phyloP scores from a whole-genome alignment of 1,284 basidiomycete species.

The Phellinidium pouzarii region DNA sequence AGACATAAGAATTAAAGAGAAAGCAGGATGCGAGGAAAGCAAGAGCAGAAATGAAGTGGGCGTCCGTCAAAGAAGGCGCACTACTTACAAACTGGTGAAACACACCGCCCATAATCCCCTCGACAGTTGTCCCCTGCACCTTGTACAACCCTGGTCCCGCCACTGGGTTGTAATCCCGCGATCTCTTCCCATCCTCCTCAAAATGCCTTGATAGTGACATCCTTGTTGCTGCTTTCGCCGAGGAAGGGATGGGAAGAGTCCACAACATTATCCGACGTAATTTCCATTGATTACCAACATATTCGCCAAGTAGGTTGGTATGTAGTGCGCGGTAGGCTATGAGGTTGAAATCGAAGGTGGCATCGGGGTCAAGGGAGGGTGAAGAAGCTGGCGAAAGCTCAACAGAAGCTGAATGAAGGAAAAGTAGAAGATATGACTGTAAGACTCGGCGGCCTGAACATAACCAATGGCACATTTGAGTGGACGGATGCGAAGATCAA shows the following conservation, averaged over 20 bases:
- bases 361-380: slow-evolving; percentile 33
- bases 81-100: slow-evolving; percentile 64
- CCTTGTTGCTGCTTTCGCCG: slow-evolving; percentile 17
- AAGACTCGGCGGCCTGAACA: slow-evolving; percentile 63
- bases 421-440: slow-evolving; percentile 62
- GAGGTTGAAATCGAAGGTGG: slow-evolving; percentile 42
- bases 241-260: slow-evolving; percentile 44
- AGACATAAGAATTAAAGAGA: background rate
- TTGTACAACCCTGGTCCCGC: slow-evolving; percentile 62
- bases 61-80: background rate
- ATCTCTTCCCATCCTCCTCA: slow-evolving; percentile 13
- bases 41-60: background rate
- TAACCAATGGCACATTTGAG: background rate
- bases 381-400: slow-evolving; percentile 16
- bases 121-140: slow-evolving; percentile 67
- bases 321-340: slow-evolving; percentile 51
- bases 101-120: slow-evolving; percentile 69
- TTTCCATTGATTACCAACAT: slow-evolving; percentile 66
- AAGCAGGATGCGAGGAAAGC: slow-evolving; percentile 2
- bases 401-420: slow-evolving; percentile 51
- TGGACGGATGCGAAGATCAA: background rate
- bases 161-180: slow-evolving; percentile 10
- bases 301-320: slow-evolving; percentile 62
- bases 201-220: slow-evolving; percentile 7
- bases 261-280: slow-evolving; percentile 63